Conservation (phyloP, 2,329 filamentous ascomycete genomes). For the Alternaria atra region DNA sequence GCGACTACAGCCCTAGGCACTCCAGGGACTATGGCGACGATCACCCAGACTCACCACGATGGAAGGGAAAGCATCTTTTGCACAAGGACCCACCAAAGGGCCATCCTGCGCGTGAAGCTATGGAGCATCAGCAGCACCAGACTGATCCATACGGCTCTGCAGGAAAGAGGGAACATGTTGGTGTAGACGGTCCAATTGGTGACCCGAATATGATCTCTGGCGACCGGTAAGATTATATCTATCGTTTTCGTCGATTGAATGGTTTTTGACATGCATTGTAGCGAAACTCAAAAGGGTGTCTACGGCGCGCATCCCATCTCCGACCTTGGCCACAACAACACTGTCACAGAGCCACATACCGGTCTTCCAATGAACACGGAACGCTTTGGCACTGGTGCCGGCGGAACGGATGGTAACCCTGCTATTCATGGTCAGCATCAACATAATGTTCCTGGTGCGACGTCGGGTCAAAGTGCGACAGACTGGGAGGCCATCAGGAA, state of each 20-base stretch:
- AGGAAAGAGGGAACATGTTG: conserved; percentile 39
- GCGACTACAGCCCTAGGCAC: conserved; percentile 29
- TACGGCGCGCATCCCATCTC: conserved; percentile 33
- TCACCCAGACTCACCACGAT: conserved; percentile 26
- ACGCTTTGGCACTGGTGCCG: conserved; percentile 49
- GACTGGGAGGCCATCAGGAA: conserved; percentile 40
- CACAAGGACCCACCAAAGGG: conserved; percentile 55
- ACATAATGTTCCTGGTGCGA: conserved; percentile 22
- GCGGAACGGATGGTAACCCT: conserved; percentile 49
- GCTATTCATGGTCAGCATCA: conserved; percentile 41
- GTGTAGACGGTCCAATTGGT: conserved; percentile 44
- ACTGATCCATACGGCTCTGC: conserved; percentile 11
- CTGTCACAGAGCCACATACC: conserved; percentile 51
- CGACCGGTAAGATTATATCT: conserved; percentile 34
- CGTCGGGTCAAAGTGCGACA: conserved; percentile 2
- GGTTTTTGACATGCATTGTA: conserved; percentile 14
- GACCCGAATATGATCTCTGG: conserved; percentile 36
- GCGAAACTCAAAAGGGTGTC: conserved; percentile 24
- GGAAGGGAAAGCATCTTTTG: conserved; percentile 48
- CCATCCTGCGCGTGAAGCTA: conserved; percentile 42
- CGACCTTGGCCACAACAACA: conserved; percentile 26
- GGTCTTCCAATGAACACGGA: conserved; percentile 54
- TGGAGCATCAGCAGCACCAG: conserved; percentile 31
- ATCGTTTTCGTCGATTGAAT: neutral
- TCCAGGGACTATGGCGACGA: conserved; percentile 37